Conservation (phyloP, 768 basidiomycete genomes). For the Panaeolus papilionaceus region DNA sequence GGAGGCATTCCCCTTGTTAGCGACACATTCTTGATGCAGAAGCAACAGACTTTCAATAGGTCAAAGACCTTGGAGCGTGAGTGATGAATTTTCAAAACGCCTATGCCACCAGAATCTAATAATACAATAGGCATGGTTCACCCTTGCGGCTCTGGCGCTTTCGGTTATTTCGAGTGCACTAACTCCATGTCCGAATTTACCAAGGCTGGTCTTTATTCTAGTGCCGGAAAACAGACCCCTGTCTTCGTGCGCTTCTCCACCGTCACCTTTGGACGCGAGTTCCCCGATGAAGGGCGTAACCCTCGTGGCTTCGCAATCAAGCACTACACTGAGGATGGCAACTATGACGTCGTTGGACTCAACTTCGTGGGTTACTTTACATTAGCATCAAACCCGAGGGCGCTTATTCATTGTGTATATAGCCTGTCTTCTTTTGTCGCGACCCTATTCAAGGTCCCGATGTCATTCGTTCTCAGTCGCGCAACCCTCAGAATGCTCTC, state of each 20-base stretch:
- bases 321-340: constrained; percentile 23
- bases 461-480: constrained; percentile 23
- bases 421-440: constrained; percentile 22
- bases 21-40: constrained; percentile 23
- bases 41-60: constrained; percentile 23
- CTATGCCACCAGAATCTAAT: background rate
- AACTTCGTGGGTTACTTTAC: constrained; percentile 16
- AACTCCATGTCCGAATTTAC: constrained; percentile 22
- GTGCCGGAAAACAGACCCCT: constrained; percentile 18
- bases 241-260: constrained; percentile 22
- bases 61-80: constrained; percentile 22
- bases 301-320: constrained; percentile 23
- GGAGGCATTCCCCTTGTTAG: constrained; percentile 21
- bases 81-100: background rate
- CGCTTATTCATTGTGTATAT: background rate
- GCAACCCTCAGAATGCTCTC: constrained; percentile 19
- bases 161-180: constrained; percentile 22
- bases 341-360: constrained; percentile 22
- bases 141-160: constrained; percentile 21
- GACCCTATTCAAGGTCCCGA: constrained; percentile 23
- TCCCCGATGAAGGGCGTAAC: constrained; percentile 21
- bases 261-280: constrained; percentile 22
- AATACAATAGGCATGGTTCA: constrained; percentile 19
- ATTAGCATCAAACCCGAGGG: background rate
- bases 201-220: constrained; percentile 19